Conservation (phyloP, 331 rosid genomes). For the Arachis monticola region DNA sequence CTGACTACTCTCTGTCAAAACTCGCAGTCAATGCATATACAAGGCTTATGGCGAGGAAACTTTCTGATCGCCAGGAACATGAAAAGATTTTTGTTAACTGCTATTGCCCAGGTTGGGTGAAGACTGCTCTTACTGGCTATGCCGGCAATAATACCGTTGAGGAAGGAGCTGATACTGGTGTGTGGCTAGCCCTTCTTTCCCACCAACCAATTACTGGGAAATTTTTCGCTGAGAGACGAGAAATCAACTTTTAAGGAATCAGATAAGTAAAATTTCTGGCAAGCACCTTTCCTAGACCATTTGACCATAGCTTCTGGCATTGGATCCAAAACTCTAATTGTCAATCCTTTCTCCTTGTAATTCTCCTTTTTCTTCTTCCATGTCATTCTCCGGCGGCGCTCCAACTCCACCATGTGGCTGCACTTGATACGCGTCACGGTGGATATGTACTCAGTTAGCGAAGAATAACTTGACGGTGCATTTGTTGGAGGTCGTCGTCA, state of each 20-base stretch:
- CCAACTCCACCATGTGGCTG: too few relatives aligned
- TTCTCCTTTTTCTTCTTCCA: too few relatives aligned
- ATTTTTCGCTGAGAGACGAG: constrained; percentile 84
- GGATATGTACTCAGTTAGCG: too few relatives aligned
- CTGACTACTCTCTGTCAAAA: constrained; percentile 80
- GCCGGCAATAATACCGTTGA: constrained; percentile 48
- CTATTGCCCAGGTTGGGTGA: constrained; percentile 49
- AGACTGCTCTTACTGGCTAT: constrained; percentile 46
- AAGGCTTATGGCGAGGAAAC: constrained; percentile 61
- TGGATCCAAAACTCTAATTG: too few relatives aligned
- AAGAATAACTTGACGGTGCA: too few relatives aligned
- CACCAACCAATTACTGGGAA: constrained; percentile 71
- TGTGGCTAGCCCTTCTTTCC: constrained; percentile 83
- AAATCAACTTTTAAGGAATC: constrained; percentile 60
- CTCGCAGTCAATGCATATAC: constrained; percentile 83
- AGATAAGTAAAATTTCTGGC: not conserved
- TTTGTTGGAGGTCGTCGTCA: too few relatives aligned
- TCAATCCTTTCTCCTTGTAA: too few relatives aligned
- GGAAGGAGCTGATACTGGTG: constrained; percentile 59
- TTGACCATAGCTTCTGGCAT: too few relatives aligned
- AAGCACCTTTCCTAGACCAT: too few relatives aligned
- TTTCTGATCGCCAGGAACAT: constrained; percentile 64
- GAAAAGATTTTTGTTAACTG: constrained; percentile 43
- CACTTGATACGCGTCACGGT: too few relatives aligned
- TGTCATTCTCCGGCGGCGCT: too few relatives aligned